Evolutionary conservation across 208 protist species (phyloP), one percentile per base, ranked within the genome.

Genomic region (Crithidia acanthocephali): DNA sequence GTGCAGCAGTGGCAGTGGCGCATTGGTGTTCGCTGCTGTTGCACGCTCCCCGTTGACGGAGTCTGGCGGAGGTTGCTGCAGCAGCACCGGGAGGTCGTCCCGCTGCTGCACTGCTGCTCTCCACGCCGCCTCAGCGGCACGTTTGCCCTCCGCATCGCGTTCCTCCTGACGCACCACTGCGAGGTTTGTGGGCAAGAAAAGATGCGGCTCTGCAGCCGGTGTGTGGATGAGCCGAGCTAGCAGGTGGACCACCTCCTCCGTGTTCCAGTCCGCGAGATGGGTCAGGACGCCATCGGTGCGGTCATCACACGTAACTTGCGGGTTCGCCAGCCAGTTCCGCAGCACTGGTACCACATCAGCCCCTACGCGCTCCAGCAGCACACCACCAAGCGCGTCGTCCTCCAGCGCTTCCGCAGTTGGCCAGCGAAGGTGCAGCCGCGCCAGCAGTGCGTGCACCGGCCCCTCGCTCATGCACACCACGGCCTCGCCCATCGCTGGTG

Each of bases 401-500:
- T 76, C 76, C 57, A 81, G 51, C 15, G 57, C 56, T 20, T 72
- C 72, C 30, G 50, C 40, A 7, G 66, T 25, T 45, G 68, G 67
- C 72, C 62, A 72, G 28, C 65, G 25, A 22, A 83, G 44, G 42
- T 68, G 57, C 16, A 75, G 62, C 18, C 73, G 72, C 22, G 52
- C 42, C 22, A 77, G 53, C 20, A 83, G 27, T 23, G 66, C 40
- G 56, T 83, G 72, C 51, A 76, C 51, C 22, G 78, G 68, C 1
- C 73, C 73, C 15, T 64, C 72, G 44, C 70, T 83, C 22, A 71
- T 74, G 30, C 61, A 68, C 23, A 83, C 72, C 23, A 70, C 60
- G 50, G 57, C 52, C 10, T 74, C 59, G 8, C 55, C 53, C 47
- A 28, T 63, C 28, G 73, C 52, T 23, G 78, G 77, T 2, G 68